phyloP scores from a whole-genome alignment of 306 rosid genomes.

The Abrus pulchellus region DNA sequence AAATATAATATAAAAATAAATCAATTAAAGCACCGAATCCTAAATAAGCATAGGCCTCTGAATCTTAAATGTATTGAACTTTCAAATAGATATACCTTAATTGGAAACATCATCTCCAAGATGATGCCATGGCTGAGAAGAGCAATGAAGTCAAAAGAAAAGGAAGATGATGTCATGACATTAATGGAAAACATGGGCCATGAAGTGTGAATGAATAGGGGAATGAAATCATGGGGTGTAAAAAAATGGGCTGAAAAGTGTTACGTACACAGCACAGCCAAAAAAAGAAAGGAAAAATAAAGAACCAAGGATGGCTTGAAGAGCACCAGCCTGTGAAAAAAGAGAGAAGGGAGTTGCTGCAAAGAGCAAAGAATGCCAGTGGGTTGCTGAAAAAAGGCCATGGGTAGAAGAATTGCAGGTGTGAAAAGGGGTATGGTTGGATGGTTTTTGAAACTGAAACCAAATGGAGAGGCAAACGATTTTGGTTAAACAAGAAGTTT shows the following conservation, averaged over 20 bases:
- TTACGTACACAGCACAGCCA: slow-evolving; percentile 4
- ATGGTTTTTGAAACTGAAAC: neutral
- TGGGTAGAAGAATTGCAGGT: neutral
- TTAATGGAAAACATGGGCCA: neutral
- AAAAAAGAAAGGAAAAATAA: neutral
- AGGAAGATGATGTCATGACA: neutral
- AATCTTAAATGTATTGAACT: neutral
- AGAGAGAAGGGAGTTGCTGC: neutral
- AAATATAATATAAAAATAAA: neutral
- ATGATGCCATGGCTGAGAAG: slow-evolving; percentile 17
- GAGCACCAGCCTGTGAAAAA: neutral
- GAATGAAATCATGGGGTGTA: neutral
- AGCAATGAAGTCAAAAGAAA: slow-evolving; percentile 6
- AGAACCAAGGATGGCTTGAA: neutral
- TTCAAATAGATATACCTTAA: slow-evolving; percentile 4
- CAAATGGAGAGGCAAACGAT: neutral
- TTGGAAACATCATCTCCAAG: slow-evolving; percentile 18
- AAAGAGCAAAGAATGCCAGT: neutral
- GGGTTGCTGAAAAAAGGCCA: neutral
- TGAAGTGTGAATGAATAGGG: neutral
- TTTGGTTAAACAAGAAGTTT: neutral
- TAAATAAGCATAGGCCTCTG: neutral
- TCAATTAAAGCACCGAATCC: neutral
- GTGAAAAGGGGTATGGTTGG: neutral
- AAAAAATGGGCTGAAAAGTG: neutral